Evolutionary conservation across 2,329 filamentous ascomycete genomes (phyloP).

Genomic region (Alternaria solani): DNA sequence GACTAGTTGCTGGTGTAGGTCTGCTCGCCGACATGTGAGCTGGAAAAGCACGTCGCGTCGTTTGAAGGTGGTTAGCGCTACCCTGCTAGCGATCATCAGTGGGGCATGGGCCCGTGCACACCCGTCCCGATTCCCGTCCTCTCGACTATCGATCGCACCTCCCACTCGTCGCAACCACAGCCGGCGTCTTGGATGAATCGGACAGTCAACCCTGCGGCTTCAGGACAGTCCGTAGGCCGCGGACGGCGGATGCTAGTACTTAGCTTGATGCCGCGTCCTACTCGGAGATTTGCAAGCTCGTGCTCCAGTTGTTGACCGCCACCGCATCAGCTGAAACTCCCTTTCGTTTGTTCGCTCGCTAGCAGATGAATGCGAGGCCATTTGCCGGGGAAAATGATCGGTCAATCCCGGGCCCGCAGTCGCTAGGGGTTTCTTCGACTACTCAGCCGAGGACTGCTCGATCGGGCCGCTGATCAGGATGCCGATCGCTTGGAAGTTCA

Average conservation of each 20-base stretch:
- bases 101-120: background rate
- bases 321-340: conserved; percentile 4
- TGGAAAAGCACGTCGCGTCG: conserved; percentile 12
- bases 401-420: background rate
- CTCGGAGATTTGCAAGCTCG: conserved; percentile 5
- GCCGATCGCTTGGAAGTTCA: conserved; percentile 10
- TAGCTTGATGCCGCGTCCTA: background rate
- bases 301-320: conserved; percentile 4
- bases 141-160: conserved; percentile 12
- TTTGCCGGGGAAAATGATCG: background rate
- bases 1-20: conserved; percentile 2
- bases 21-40: conserved; percentile 6
- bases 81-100: conserved; percentile 4
- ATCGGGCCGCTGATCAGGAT: conserved; percentile 15
- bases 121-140: background rate
- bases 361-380: background rate
- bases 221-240: conserved; percentile 12
- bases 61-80: background rate
- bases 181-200: conserved; percentile 1
- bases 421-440: conserved; percentile 5
- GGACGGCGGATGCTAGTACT: background rate
- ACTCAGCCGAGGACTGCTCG: conserved; percentile 1
- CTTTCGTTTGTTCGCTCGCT: background rate
- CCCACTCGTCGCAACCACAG: background rate
- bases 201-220: conserved; percentile 8